Evolutionary conservation across 371 early-diverging fungal species (phyloP).

Genomic region (Mortierella polycephala): DNA sequence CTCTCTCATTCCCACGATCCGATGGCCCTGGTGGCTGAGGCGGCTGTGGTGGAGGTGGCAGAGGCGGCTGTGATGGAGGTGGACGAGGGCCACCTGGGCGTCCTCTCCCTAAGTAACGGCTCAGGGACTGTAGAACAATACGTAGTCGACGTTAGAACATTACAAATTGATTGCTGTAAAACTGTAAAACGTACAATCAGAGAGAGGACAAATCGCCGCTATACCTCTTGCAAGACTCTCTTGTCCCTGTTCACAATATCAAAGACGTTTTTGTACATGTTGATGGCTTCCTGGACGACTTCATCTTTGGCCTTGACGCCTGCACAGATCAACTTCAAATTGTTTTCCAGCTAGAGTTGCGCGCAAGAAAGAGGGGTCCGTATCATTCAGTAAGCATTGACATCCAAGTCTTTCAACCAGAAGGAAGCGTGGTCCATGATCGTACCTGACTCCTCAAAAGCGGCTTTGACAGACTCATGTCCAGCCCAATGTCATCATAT

Average conservation of each 20-base stretch:
- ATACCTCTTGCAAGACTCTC: slow-evolving; percentile 31
- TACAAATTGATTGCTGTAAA: not conserved
- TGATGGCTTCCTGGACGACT: slow-evolving; percentile 68
- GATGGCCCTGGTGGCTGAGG: not conserved
- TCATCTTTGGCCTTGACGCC: slow-evolving; percentile 67
- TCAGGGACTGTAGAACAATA: not conserved
- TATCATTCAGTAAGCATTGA: no score
- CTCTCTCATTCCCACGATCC: no score
- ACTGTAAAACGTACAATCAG: not conserved
- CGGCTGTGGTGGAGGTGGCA: not conserved
- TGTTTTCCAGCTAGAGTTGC: slow-evolving; percentile 71
- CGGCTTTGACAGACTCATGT: slow-evolving; percentile 86
- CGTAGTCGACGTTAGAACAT: not conserved
- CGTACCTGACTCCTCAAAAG: slow-evolving; percentile 80
- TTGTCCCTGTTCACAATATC: slow-evolving; percentile 38
- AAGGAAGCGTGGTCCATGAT: not conserved
- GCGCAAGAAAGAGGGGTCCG: not conserved
- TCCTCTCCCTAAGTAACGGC: not conserved
- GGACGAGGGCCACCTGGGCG: not conserved
- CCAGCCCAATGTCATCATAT: slow-evolving; percentile 90
- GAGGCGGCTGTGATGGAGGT: not conserved
- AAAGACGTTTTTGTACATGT: slow-evolving; percentile 77
- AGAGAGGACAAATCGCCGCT: not conserved
- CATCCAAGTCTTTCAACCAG: not conserved
- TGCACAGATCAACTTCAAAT: slow-evolving; percentile 75